Percentiles rank a stretch among this genome's conserved stretches.
These are phyloP conservation scores for Ophiostoma sp. DNA, from an alignment of 2,329 filamentous ascomycete genomes.

Conservation along the genomic window DNA sequence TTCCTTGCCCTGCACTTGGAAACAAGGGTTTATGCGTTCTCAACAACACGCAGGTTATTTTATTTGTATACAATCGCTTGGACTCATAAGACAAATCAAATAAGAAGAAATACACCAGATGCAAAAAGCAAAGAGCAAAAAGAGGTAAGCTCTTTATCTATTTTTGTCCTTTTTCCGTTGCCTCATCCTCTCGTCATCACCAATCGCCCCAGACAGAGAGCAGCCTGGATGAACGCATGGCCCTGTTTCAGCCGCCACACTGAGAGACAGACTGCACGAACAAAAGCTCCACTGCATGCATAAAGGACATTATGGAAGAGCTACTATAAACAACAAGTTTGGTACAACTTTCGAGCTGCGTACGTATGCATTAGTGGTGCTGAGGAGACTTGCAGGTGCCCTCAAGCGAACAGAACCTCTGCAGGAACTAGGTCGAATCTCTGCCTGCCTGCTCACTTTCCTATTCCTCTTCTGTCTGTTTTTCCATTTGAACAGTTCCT, in stretches of 20 bases:
- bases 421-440: neutral
- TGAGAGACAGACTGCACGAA: constrained; percentile 15
- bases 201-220: neutral
- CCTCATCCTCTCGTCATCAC: neutral
- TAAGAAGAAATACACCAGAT: too few species aligned
- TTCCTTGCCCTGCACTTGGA: neutral
- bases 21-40: constrained; percentile 13
- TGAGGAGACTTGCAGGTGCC: neutral
- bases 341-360: constrained; percentile 10
- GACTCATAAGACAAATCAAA: neutral
- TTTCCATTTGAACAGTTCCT: constrained; percentile 9
- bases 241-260: neutral
- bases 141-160: neutral
- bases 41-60: neutral
- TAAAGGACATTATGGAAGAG: constrained; percentile 15
- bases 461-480: too few species aligned
- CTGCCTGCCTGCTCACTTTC: neutral
- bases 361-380: constrained; percentile 15
- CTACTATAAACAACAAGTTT: constrained; percentile 6
- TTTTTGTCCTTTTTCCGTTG: neutral
- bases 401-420: neutral
- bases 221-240: constrained; percentile 2
- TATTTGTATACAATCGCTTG: neutral
- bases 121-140: too few species aligned
- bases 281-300: constrained; percentile 1